Evolutionary conservation across 1,284 basidiomycete genomes (phyloP), one percentile per base, ranked within the genome.

Genomic region (Cutaneotrichosporon curvatum): DNA sequence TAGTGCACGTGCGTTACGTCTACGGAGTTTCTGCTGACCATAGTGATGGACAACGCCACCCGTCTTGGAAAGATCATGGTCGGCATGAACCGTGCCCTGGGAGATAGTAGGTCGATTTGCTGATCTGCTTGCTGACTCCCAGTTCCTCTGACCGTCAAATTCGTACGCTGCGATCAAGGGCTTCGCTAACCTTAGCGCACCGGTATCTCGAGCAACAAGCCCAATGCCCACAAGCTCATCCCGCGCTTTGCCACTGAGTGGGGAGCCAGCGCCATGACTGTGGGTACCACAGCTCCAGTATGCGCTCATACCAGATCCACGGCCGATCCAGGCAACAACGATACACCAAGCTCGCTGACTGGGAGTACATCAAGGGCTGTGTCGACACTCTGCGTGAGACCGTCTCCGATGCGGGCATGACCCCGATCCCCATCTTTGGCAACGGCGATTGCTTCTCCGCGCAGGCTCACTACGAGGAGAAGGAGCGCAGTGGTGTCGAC

Each of bases 401-500:
- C 22, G 81, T 87, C 62, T 78, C 75, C 12, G 87, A 92, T 20
- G 80, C 86, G 55, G 82, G 82, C 58, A 58, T 95, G 40, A 78
- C 82, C 0, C 80, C 85, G 0, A 78, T 97, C 14, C 92, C 94
- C 0, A 88, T 98, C 35, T 96, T 95, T 59, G 94, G 94, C 10
- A 91, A 91, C 30, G 94, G 94, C 0, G 94, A 98, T 65, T 87
- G 85, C 56, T 97, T 87, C 73, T 90, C 87, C 5, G 83, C 86
- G 9, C 76, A 86, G 53, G 37, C 48, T 15, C 69, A 71, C 47
- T 68, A 87, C 78, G 75, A 81, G 32, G 81, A 82, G 51, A 78
- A 91, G 42, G 82, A 89, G 46, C 67, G 74, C 9, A 83, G 80
- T 18, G 84, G 85, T 11, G 90, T 95, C 0, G 92, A 97, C 63